Evolutionary conservation across 164 flowering plant species (phyloP).

Genomic region (Stephania cephalantha): DNA sequence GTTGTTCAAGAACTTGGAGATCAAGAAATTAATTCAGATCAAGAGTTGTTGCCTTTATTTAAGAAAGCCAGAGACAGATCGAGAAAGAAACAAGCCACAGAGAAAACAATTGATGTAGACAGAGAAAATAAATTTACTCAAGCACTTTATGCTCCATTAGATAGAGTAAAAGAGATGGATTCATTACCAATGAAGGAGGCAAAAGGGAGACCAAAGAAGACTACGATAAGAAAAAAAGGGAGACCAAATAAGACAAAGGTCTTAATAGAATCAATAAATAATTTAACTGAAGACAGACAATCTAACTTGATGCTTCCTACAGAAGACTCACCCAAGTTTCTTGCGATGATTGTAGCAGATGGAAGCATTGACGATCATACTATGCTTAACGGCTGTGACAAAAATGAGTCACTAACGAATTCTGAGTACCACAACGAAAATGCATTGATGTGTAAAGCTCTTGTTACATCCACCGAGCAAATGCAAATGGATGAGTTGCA

Average conservation of each 20-base stretch:
- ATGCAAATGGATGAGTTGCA: constrained; percentile 14
- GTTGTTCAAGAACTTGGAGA: not conserved
- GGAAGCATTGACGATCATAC: constrained; percentile 13
- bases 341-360: constrained; percentile 13
- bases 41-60: not conserved
- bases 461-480: constrained; percentile 9
- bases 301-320: constrained; percentile 24
- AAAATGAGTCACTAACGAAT: constrained; percentile 8
- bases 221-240: not conserved
- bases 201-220: constrained; percentile 23
- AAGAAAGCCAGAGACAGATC: constrained; percentile 23
- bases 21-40: not conserved
- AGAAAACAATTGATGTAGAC: not conserved
- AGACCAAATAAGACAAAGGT: not conserved
- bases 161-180: not conserved
- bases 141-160: not conserved
- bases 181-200: constrained; percentile 8
- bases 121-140: not conserved
- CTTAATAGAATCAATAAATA: constrained; percentile 14
- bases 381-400: not conserved
- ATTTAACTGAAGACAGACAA: constrained; percentile 12
- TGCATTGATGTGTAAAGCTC: constrained; percentile 13
- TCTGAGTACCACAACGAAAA: constrained; percentile 11
- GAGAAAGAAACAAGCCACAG: constrained; percentile 4
- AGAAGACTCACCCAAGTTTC: constrained; percentile 22